Evolutionary conservation across 805 yeast genomes (phyloP), one percentile per base, ranked within the genome.

Genomic region (Lachancea sp.): DNA sequence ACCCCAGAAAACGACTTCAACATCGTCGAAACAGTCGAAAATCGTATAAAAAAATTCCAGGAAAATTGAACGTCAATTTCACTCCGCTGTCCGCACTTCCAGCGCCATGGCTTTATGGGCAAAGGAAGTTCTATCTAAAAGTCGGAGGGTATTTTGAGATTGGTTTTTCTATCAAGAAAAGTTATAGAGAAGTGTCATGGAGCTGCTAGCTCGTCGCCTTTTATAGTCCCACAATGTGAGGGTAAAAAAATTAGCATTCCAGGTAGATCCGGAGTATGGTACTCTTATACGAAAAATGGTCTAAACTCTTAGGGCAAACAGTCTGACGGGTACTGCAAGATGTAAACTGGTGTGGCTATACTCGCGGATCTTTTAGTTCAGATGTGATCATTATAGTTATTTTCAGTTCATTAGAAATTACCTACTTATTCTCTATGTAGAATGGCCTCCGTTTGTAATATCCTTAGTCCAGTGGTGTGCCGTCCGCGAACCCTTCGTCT

Each of bases 401-500:
- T 6, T 4, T 22, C 8, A 8, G 25, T 22, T 22, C 25, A 22
- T 22, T 22, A 22, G n/a, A n/a, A n/a, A n/a, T n/a, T n/a, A n/a
- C n/a, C 8, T 22, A 22, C 25, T 22, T 22, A 22, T 6, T 22
- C 8, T 22, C 25, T 22, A 22, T 22, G 25, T 22, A 22, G 25
- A 22, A 8, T 6, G 25, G 25, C 8, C 25, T 22, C 8, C 25
- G 8, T 22, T 22, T 22, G 8, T 4, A 4, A 22, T 8, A n/a
- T 22, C 8, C 25, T 29, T 38, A 46, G 38, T 44, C 46, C 22
- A 44, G 35, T 6, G 46, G 46, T 2, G 42, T 38, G 19, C 27
- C 46, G 35, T 44, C 46, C 20, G 52, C 50, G 27, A 50, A 44
- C 20, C 54, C 56, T 18, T 49, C 41, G 9, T 51, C 53, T 20